These are phyloP conservation scores for Otatea glauca DNA, from an alignment of 176 grass and related monocot species.

Conservation along the genomic window DNA sequence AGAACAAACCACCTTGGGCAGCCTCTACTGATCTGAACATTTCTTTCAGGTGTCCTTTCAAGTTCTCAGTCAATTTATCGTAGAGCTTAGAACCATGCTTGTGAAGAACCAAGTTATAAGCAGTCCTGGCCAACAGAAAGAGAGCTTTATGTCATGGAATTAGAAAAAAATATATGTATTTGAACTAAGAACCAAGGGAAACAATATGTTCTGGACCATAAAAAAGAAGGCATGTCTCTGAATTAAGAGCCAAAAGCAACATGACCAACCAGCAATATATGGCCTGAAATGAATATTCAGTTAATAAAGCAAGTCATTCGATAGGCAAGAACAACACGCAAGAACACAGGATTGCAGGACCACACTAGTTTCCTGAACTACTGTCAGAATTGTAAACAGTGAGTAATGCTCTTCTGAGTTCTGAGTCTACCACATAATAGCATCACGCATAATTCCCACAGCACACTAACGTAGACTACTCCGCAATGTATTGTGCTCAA, in stretches of 20 bases:
- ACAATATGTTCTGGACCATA: background rate
- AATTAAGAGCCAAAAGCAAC: constrained; percentile 5
- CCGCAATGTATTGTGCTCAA: background rate
- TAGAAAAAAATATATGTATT: background rate
- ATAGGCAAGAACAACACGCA: background rate
- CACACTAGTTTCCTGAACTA: background rate
- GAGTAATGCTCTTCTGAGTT: background rate
- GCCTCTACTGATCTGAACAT: constrained; percentile 26
- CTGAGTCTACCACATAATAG: background rate
- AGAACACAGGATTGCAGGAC: background rate
- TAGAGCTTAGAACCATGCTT: constrained; percentile 24
- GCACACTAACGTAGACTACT: background rate
- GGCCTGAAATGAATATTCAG: constrained; percentile 22
- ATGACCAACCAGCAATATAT: constrained; percentile 4
- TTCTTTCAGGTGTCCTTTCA: constrained; percentile 14
- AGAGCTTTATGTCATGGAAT: background rate
- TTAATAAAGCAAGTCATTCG: constrained; percentile 3
- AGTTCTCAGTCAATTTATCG: background rate
- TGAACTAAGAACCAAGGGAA: background rate
- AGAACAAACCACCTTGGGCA: constrained; percentile 26
- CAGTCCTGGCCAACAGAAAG: constrained; percentile 21
- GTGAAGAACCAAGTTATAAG: constrained; percentile 29
- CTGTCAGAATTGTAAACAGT: background rate
- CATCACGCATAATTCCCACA: background rate
- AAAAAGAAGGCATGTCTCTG: background rate